phyloP scores from a whole-genome alignment of 2,329 filamentous ascomycete species.

The Alternaria hordeiaustralica region DNA sequence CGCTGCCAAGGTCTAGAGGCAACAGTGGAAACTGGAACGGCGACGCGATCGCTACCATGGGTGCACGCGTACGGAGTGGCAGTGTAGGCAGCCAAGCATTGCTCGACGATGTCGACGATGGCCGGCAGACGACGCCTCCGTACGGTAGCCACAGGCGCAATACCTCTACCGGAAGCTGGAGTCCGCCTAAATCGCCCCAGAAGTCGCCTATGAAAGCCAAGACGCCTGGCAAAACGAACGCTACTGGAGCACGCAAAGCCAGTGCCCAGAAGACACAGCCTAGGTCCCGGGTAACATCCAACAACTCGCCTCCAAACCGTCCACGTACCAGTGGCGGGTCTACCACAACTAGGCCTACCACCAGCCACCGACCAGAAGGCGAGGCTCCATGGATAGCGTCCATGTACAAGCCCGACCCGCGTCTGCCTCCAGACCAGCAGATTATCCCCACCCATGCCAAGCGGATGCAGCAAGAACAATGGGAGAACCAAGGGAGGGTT shows the following conservation, averaged over 20 bases:
- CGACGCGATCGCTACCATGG: constrained; percentile 65
- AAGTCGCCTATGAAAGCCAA: constrained; percentile 51
- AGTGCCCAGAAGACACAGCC: constrained; percentile 38
- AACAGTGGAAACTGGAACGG: constrained; percentile 65
- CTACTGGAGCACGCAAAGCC: constrained; percentile 42
- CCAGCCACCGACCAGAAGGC: constrained; percentile 80
- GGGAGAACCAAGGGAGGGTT: constrained; percentile 89
- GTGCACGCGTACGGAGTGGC: constrained; percentile 72
- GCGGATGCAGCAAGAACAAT: constrained; percentile 89
- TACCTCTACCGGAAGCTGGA: constrained; percentile 30
- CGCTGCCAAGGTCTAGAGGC: constrained; percentile 65
- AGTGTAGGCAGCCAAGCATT: constrained; percentile 63
- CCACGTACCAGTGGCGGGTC: constrained; percentile 69
- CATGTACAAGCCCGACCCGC: constrained; percentile 94
- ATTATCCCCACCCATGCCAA: constrained; percentile 93
- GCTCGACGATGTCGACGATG: constrained; percentile 56
- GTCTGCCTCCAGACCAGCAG: constrained; percentile 92
- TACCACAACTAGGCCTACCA: constrained; percentile 57
- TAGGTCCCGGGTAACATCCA: constrained; percentile 44
- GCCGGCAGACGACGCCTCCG: constrained; percentile 32
- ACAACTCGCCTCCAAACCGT: constrained; percentile 56
- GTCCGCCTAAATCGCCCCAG: constrained; percentile 37
- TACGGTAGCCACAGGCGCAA: constrained; percentile 29
- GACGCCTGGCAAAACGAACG: constrained; percentile 44
- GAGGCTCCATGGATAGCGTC: constrained; percentile 95